phyloP scores from a whole-genome alignment of 129 eudicot species.

The Tagetes erecta region DNA sequence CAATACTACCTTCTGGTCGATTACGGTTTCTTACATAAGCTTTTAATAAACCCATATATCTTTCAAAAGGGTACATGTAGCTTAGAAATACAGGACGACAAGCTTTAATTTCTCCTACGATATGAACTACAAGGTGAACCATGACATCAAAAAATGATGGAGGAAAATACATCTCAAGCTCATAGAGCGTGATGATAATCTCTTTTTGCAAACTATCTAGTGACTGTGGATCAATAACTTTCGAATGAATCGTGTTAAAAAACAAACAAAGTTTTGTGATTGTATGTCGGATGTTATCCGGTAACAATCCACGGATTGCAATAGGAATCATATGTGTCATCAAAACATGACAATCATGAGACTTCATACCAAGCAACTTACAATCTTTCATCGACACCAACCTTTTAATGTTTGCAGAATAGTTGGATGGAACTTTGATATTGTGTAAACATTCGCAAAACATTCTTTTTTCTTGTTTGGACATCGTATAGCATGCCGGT shows the following conservation, averaged over 20 bases:
- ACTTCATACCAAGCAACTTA: no score
- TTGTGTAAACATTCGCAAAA: background rate
- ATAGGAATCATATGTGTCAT: no score
- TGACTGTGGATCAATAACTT: background rate
- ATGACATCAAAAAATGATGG: background rate
- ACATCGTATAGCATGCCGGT: background rate
- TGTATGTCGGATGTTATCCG: background rate
- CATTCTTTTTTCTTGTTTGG: background rate
- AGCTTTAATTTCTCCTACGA: background rate
- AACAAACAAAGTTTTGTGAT: background rate
- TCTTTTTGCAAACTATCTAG: background rate
- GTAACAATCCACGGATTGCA: background rate
- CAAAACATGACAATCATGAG: no score
- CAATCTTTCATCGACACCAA: no score
- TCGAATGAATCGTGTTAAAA: background rate
- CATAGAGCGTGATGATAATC: background rate
- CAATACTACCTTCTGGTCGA: background rate
- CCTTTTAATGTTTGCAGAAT: background rate
- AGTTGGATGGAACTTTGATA: background rate
- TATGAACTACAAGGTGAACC: background rate
- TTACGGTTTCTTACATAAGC: background rate
- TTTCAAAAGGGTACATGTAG: background rate
- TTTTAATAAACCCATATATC: background rate
- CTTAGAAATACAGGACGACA: background rate
- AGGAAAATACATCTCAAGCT: background rate